These are phyloP conservation scores for Penicillium arizonense DNA, from an alignment of 495 filamentous ascomycete species.

Conservation along the genomic window DNA sequence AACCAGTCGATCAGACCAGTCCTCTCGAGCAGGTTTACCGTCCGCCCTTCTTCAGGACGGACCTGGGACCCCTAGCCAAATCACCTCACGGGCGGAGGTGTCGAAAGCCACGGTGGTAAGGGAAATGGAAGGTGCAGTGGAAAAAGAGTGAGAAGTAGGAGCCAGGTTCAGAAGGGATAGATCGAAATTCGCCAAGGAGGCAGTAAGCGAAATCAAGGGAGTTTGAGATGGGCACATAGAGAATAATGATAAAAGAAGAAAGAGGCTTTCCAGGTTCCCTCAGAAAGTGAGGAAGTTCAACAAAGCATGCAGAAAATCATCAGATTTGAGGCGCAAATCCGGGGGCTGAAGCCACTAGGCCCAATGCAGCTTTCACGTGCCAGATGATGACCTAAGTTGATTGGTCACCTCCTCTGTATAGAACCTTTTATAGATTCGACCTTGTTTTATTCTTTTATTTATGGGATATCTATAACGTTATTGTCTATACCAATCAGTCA, in stretches of 20 bases:
- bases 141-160: slow-evolving; percentile 8
- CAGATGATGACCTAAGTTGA: slow-evolving; percentile 12
- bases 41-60: slow-evolving; percentile 61
- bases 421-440: too few relatives aligned
- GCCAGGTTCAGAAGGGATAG: slow-evolving; percentile 11
- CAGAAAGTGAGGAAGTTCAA: slow-evolving; percentile 9
- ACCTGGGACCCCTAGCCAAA: slow-evolving; percentile 55
- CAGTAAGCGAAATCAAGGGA: slow-evolving; percentile 32
- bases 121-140: slow-evolving; percentile 2
- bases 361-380: slow-evolving; percentile 23
- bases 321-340: slow-evolving; percentile 26
- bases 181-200: slow-evolving; percentile 24
- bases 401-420: not conserved
- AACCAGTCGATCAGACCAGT: slow-evolving; percentile 7
- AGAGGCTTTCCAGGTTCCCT: slow-evolving; percentile 6
- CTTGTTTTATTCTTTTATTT: too few relatives aligned
- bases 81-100: slow-evolving; percentile 33
- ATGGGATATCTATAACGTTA: too few relatives aligned
- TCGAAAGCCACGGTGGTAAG: slow-evolving; percentile 20
- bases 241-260: slow-evolving; percentile 13
- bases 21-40: slow-evolving; percentile 43
- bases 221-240: slow-evolving; percentile 43
- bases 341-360: slow-evolving; percentile 20
- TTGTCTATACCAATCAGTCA: too few relatives aligned
- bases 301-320: slow-evolving; percentile 17